Percentiles rank a stretch among this genome's conserved stretches.
phyloP scores from a whole-genome alignment of 2,329 filamentous ascomycete genomes.

The Aaosphaeria pasadenensis region DNA sequence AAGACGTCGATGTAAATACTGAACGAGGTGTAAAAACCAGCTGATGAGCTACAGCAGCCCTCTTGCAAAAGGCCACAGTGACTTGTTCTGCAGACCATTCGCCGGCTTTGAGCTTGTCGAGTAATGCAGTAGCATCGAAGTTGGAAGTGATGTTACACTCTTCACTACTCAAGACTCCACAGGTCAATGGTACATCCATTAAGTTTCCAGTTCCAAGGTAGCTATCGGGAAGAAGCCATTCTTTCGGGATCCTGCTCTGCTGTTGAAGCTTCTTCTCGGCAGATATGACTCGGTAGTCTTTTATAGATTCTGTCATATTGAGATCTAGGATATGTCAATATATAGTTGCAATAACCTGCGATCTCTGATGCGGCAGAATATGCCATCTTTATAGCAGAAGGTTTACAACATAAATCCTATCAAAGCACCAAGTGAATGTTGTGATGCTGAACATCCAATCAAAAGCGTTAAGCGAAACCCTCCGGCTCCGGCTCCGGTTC shows the following conservation, averaged over 20 bases:
- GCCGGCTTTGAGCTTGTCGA: constrained; percentile 24
- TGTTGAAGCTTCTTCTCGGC: neutral
- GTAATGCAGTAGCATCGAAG: neutral
- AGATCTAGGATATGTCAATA: neutral
- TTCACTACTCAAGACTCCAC: neutral
- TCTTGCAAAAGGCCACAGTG: constrained; percentile 48
- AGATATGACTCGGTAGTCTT: neutral
- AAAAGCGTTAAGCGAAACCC: neutral
- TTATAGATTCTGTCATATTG: neutral
- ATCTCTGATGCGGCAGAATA: too few relatives aligned
- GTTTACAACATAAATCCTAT: neutral
- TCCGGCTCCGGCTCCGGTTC: neutral
- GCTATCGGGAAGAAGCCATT: neutral
- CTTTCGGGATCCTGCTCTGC: neutral
- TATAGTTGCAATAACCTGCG: too few relatives aligned
- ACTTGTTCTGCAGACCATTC: constrained; percentile 48
- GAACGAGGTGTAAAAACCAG: constrained; percentile 31
- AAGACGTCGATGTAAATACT: neutral
- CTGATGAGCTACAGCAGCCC: constrained; percentile 52
- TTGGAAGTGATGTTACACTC: neutral
- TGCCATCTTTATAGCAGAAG: neutral
- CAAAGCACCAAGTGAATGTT: too few relatives aligned
- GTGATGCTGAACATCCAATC: neutral
- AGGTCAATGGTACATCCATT: neutral
- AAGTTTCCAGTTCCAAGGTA: neutral